Percentiles rank a stretch among this genome's conserved stretches.
These are phyloP conservation scores for Alternaria angustiovoidea DNA, from an alignment of 2,329 filamentous ascomycete genomes.

Conservation along the genomic window DNA sequence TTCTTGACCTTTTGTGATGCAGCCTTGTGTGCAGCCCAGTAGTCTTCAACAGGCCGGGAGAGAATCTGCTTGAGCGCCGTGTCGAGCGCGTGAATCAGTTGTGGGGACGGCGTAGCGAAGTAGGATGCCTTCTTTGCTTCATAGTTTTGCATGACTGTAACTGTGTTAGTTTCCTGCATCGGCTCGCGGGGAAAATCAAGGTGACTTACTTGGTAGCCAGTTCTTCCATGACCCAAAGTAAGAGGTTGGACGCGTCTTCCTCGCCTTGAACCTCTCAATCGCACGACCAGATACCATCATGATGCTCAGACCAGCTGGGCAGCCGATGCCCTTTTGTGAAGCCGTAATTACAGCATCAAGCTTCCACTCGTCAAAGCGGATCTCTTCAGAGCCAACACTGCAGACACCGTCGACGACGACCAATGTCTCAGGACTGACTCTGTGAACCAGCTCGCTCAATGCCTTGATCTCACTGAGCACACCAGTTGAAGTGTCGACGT, in stretches of 20 bases:
- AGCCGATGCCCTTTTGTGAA: constrained; percentile 95
- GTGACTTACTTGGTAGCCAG: constrained; percentile 80
- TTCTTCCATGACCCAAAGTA: constrained; percentile 99
- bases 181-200: neutral
- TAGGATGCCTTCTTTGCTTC: constrained; percentile 97
- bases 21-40: constrained; percentile 82
- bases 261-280: constrained; percentile 78
- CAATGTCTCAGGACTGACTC: constrained; percentile 88
- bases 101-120: constrained; percentile 95
- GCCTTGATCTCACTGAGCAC: constrained; percentile 90
- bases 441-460: constrained; percentile 81
- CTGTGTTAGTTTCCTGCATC: constrained; percentile 24
- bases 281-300: constrained; percentile 91
- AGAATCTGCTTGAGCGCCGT: constrained; percentile 88
- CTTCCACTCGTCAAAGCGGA: constrained; percentile 93
- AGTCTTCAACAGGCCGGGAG: constrained; percentile 77
- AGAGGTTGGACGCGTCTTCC: constrained; percentile 81
- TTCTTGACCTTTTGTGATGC: constrained; percentile 88
- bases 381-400: constrained; percentile 95
- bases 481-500: constrained; percentile 96
- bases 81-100: constrained; percentile 91
- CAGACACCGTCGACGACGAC: constrained; percentile 96
- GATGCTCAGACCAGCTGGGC: constrained; percentile 92
- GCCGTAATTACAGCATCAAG: constrained; percentile 93
- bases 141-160: constrained; percentile 94